phyloP scores from a whole-genome alignment of 108 stramenopile genomes.

The Nannochloropsis salina region DNA sequence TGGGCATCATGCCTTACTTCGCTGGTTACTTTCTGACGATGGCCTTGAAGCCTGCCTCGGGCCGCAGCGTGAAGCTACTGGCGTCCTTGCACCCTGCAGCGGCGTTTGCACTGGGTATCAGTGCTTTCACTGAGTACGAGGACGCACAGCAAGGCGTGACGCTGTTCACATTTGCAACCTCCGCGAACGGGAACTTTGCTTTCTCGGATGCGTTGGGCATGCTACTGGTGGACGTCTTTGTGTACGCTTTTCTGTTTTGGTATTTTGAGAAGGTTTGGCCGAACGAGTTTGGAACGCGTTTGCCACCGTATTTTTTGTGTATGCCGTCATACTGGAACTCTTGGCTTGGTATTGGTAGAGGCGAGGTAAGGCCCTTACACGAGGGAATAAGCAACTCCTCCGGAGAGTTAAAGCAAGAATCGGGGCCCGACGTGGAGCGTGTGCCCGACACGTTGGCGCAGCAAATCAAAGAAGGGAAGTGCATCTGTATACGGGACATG shows the following conservation, averaged over 20 bases:
- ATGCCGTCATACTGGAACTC: conserved; percentile 36
- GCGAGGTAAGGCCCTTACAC: background rate
- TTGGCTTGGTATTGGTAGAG: background rate
- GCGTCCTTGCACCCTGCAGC: conserved; percentile 58
- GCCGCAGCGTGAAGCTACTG: conserved; percentile 42
- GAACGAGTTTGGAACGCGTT: conserved; percentile 50
- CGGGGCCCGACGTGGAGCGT: conserved; percentile 26
- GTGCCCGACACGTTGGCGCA: conserved; percentile 26
- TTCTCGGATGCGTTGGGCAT: conserved; percentile 51
- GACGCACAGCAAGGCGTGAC: conserved; percentile 47
- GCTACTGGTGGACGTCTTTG: conserved; percentile 64
- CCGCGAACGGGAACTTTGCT: conserved; percentile 39
- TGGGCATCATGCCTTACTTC: conserved; percentile 60
- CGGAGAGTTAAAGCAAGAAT: background rate
- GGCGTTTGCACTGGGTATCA: conserved; percentile 55
- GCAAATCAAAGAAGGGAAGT: conserved; percentile 30
- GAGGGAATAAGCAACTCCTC: background rate
- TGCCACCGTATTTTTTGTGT: conserved; percentile 50
- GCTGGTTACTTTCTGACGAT: conserved; percentile 57
- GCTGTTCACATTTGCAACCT: conserved; percentile 20
- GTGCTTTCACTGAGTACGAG: conserved; percentile 54
- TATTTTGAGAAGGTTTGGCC: conserved; percentile 66
- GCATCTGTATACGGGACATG: conserved; percentile 37
- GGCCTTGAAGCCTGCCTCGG: conserved; percentile 40
- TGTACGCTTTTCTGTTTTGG: conserved; percentile 74